These are phyloP conservation scores for Aspergillus nomiae DNA, from an alignment of 2,329 filamentous ascomycete genomes.

Conservation along the genomic window DNA sequence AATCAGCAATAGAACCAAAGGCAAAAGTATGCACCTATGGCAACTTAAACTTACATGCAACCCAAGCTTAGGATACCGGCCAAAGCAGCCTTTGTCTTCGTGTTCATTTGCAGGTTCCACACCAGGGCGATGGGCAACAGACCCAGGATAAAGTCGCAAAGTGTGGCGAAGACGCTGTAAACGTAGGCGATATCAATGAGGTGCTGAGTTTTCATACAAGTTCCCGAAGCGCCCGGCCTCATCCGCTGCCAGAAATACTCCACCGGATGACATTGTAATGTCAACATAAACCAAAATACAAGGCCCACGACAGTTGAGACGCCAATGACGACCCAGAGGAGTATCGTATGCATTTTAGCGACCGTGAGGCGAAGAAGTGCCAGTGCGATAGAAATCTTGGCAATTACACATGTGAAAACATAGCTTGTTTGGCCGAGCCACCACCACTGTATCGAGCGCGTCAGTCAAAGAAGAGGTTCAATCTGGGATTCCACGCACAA, in stretches of 20 bases:
- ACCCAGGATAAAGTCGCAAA: conserved; percentile 56
- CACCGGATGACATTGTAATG: conserved; percentile 58
- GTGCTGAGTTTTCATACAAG: conserved; percentile 17
- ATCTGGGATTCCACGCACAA: conserved; percentile 27
- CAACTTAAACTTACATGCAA: conserved; percentile 45
- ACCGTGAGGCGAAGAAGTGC: conserved; percentile 57
- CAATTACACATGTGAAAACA: conserved; percentile 49
- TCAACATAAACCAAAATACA: conserved; percentile 54
- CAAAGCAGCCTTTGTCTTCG: conserved; percentile 54
- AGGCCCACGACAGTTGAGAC: conserved; percentile 49
- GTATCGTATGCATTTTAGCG: conserved; percentile 46
- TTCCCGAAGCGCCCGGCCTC: conserved; percentile 17
- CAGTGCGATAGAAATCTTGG: conserved; percentile 56
- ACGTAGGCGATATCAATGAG: conserved; percentile 49
- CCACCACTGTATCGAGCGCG: conserved; percentile 43
- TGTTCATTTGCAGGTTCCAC: conserved; percentile 57
- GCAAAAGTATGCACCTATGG: not conserved
- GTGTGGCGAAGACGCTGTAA: conserved; percentile 51
- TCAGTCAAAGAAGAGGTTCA: not conserved
- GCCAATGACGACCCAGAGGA: conserved; percentile 51
- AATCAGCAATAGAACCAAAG: conserved; percentile 24
- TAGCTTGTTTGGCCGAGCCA: conserved; percentile 61
- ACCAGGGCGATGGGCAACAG: conserved; percentile 59
- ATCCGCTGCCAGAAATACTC: conserved; percentile 52
- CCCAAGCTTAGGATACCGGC: conserved; percentile 59